These are phyloP conservation scores for Senecio squalidus DNA, from an alignment of 140 eudicot genomes.

Conservation along the genomic window DNA sequence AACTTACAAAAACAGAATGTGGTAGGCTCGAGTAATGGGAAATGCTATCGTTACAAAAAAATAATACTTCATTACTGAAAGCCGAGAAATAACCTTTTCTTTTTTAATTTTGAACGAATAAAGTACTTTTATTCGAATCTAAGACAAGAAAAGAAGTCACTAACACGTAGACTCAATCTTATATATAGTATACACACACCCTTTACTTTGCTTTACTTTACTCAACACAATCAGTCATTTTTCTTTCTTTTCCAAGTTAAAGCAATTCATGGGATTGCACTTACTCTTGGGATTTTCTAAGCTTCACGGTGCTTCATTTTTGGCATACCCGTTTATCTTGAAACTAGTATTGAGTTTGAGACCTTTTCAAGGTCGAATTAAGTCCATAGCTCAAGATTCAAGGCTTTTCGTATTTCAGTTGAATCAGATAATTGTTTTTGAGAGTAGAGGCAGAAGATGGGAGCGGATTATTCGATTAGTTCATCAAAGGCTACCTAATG, in stretches of 20 bases:
- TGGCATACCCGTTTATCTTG: conserved; percentile 20
- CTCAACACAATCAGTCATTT: conserved; percentile 7
- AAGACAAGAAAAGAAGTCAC: too few species aligned
- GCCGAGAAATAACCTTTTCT: too few species aligned
- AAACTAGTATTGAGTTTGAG: conserved; percentile 15
- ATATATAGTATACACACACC: neutral
- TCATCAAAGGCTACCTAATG: conserved; percentile 13
- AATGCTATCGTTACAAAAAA: neutral
- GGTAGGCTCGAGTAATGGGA: too few species aligned
- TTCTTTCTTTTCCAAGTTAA: neutral
- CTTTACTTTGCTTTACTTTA: too few species aligned
- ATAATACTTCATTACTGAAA: too few species aligned
- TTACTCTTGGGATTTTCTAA: conserved; percentile 13
- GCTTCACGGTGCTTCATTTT: conserved; percentile 28
- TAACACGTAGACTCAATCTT: too few species aligned
- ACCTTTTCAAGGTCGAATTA: conserved; percentile 12
- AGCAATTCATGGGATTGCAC: conserved; percentile 24
- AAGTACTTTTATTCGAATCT: too few species aligned
- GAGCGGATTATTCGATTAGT: conserved; percentile 14
- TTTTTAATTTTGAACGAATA: too few species aligned
- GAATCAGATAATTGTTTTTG: conserved; percentile 6
- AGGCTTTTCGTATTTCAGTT: conserved; percentile 21
- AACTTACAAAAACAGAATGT: too few species aligned
- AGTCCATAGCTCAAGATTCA: conserved; percentile 13
- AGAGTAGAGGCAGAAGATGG: neutral